A percentile compares a stretch with the other conserved stretches of the same genome.
Conservation (phyloP, 345 rosid genomes). For the Crucihimalaya himalaica region DNA sequence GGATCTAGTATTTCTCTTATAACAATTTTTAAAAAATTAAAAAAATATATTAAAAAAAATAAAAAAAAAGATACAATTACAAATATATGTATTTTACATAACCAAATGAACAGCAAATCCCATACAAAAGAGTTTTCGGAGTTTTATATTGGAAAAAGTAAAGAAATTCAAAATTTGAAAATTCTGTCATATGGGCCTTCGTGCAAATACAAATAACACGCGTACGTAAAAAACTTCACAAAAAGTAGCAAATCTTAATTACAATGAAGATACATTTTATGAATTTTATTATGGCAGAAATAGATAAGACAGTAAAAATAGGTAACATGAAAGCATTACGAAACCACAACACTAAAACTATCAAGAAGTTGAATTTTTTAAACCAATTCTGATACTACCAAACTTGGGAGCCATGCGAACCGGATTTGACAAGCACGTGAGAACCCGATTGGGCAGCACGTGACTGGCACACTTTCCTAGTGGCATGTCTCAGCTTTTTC, state of each 20-base stretch:
- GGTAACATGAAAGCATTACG: background rate
- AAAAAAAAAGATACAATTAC: too few relatives aligned
- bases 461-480: slow-evolving; percentile 34
- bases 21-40: too few relatives aligned
- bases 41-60: too few relatives aligned
- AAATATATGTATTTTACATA: background rate
- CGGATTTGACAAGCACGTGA: slow-evolving; percentile 34
- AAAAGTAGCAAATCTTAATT: background rate
- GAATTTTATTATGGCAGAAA: slow-evolving; percentile 25
- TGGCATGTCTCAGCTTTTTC: slow-evolving; percentile 54
- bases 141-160: background rate
- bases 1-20: too few relatives aligned
- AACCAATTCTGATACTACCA: slow-evolving; percentile 16
- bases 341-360: too few relatives aligned
- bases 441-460: slow-evolving; percentile 32
- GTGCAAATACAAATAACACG: background rate
- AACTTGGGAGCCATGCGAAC: slow-evolving; percentile 34
- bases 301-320: background rate
- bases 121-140: background rate
- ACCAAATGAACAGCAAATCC: background rate
- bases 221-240: background rate
- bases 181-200: background rate
- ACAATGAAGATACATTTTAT: background rate
- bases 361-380: background rate
- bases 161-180: background rate